phyloP scores from a whole-genome alignment of 345 rosid species.

The thale cress (Arabidopsis thaliana) region TAIR10.1 NC_003076.8:7800001-7800500 shows the following conservation, averaged over 20 bases:
- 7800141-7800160: slow-evolving; percentile 46
- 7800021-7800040: slow-evolving; percentile 16
- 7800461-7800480: too few species aligned
- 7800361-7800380: neutral
- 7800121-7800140: neutral
- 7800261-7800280: neutral
- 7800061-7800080: slow-evolving; percentile 61
- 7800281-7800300: neutral
- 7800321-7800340: neutral
- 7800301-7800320: neutral
- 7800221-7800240: neutral
- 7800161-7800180: slow-evolving; percentile 71
- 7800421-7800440: too few species aligned
- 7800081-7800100: slow-evolving; percentile 76
- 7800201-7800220: slow-evolving; percentile 17
- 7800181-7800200: slow-evolving; percentile 77
- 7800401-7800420: too few species aligned
- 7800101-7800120: slow-evolving; percentile 62
- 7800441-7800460: too few species aligned
- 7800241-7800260: neutral
- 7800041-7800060: neutral
- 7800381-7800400: too few species aligned
- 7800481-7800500: too few species aligned
- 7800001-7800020: neutral
- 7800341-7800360: neutral